Percentiles rank a stretch among this genome's conserved stretches.
These are phyloP conservation scores for Solanum appendiculatum DNA, from an alignment of 257 asterid species.

Conservation along the genomic window DNA sequence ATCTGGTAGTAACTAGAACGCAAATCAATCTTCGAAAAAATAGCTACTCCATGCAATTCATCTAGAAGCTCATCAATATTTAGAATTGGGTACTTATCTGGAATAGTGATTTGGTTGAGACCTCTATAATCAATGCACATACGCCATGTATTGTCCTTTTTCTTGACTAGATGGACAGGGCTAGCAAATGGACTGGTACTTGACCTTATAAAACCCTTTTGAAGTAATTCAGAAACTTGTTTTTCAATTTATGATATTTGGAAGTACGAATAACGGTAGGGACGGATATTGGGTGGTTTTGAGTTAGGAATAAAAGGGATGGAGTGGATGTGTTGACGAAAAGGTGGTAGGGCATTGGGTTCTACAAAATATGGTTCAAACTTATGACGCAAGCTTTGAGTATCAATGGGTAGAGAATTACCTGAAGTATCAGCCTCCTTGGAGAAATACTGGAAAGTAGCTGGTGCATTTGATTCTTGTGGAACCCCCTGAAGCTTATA, in stretches of 20 bases:
- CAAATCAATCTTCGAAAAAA: neutral
- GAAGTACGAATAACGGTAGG: neutral
- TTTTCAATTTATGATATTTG: too few relatives aligned
- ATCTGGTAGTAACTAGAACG: neutral
- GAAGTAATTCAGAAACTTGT: neutral
- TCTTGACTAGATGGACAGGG: neutral
- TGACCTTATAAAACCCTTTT: neutral
- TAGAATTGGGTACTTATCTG: neutral
- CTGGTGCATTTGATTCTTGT: neutral
- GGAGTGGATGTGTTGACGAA: neutral
- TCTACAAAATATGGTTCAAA: neutral
- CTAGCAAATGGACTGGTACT: neutral
- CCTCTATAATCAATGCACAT: neutral
- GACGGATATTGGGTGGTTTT: neutral
- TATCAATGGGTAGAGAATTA: neutral
- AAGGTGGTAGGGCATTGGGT: neutral
- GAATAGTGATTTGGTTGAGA: neutral
- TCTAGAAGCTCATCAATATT: neutral
- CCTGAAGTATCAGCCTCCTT: neutral
- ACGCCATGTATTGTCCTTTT: neutral
- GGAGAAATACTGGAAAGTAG: neutral
- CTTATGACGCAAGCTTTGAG: neutral
- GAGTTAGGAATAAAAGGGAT: neutral
- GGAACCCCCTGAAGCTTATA: neutral
- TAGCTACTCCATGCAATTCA: neutral